Conservation (phyloP, 2,329 filamentous ascomycete genomes). For the Zalaria sp. region DNA sequence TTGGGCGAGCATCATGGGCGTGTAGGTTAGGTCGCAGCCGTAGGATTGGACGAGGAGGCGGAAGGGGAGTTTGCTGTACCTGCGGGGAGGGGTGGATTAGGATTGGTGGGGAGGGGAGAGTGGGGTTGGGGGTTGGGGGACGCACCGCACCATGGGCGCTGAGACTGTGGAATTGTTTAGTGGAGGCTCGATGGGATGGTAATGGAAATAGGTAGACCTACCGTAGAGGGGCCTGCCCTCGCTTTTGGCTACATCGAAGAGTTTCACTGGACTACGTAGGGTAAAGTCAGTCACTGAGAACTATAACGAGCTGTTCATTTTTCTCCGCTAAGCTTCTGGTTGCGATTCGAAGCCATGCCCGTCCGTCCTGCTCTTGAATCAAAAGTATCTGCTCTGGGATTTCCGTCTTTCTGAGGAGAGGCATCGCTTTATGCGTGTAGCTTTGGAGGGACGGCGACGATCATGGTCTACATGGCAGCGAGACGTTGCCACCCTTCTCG, state of each 20-base stretch:
- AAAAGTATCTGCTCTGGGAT: not conserved
- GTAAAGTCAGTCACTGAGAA: not conserved
- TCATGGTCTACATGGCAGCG: no score
- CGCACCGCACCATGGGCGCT: constrained; percentile 52
- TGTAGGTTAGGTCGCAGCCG: constrained; percentile 54
- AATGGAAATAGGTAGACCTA: constrained; percentile 5
- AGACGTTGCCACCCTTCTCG: no score
- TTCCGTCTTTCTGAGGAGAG: not conserved
- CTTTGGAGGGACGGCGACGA: no score
- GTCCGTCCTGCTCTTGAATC: not conserved
- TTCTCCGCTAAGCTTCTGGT: not conserved
- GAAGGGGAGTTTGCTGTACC: constrained; percentile 45
- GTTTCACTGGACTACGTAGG: constrained; percentile 15
- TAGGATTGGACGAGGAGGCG: constrained; percentile 52
- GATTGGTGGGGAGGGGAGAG: not conserved
- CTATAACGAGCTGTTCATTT: not conserved
- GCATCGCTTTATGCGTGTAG: not conserved
- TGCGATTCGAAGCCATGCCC: not conserved
- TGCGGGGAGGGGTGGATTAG: constrained; percentile 2
- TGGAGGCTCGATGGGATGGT: not conserved
- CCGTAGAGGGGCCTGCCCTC: constrained; percentile 40
- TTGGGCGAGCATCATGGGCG: constrained; percentile 45
- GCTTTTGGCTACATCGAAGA: constrained; percentile 42
- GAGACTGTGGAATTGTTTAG: constrained; percentile 23
- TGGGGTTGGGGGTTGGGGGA: not conserved